Percentiles rank a stretch among this genome's conserved stretches.
Conservation (phyloP, 768 basidiomycete species). For the Strobilomyces dryophilus region DNA sequence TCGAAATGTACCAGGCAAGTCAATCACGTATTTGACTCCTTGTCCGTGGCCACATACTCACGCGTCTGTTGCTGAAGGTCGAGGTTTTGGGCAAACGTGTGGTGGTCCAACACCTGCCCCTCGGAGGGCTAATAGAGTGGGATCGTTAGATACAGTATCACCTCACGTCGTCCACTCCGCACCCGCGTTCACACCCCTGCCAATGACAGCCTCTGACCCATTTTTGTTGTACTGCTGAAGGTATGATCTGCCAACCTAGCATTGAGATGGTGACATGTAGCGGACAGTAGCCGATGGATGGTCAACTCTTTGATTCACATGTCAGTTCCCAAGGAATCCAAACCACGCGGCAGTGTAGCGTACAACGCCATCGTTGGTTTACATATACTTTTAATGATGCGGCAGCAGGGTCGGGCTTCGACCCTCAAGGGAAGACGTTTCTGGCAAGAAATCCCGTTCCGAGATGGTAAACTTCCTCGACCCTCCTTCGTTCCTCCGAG, state of each 20-base stretch:
- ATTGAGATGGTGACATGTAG: not conserved
- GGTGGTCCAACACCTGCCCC: constrained; percentile 91
- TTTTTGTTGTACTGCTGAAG: constrained; percentile 1
- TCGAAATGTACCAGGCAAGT: constrained; percentile 91
- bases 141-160: constrained; percentile 20
- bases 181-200: constrained; percentile 19
- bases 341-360: not conserved
- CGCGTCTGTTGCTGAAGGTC: constrained; percentile 40
- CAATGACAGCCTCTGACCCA: constrained; percentile 1
- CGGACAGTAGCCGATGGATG: not conserved
- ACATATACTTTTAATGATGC: not conserved
- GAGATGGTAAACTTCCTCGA: not conserved
- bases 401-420: not conserved
- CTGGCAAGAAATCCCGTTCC: not conserved
- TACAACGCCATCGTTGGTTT: not conserved
- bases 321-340: constrained; percentile 10
- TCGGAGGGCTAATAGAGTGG: constrained; percentile 82
- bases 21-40: not conserved
- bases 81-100: constrained; percentile 93
- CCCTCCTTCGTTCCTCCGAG: constrained; percentile 8
- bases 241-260: not conserved
- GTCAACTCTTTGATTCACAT: not conserved
- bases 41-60: constrained; percentile 4
- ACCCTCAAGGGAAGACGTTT: not conserved
- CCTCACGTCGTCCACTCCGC: constrained; percentile 1